phyloP scores from a whole-genome alignment of 2,329 filamentous ascomycete species.

The Colletotrichum tabaci region DNA sequence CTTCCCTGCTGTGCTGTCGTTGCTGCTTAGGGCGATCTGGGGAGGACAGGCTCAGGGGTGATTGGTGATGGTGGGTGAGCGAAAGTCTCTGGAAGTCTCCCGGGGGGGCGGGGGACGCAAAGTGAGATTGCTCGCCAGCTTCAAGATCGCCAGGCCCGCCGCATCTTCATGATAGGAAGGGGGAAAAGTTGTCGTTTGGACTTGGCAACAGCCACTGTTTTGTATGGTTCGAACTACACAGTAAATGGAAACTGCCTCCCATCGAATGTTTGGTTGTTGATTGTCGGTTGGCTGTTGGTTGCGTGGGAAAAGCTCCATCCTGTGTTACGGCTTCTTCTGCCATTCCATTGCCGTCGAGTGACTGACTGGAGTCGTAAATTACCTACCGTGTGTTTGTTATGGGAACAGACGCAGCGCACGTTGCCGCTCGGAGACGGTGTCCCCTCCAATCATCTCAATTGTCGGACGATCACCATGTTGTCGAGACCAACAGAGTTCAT shows the following conservation, averaged over 20 bases:
- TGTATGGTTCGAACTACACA: not conserved
- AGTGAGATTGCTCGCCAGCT: slow-evolving; percentile 12
- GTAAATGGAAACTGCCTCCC: not conserved
- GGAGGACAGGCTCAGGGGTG: slow-evolving; percentile 28
- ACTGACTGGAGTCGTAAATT: not conserved
- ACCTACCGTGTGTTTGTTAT: not conserved
- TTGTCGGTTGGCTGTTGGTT: not conserved
- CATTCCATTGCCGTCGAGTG: not conserved
- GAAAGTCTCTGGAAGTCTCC: not conserved
- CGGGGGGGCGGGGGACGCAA: no score
- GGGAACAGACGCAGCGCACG: slow-evolving; percentile 27
- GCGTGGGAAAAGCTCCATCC: not conserved
- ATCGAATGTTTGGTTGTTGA: not conserved
- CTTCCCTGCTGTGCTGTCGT: slow-evolving; percentile 15
- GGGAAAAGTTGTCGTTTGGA: not conserved
- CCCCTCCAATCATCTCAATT: slow-evolving; percentile 29
- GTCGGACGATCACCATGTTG: slow-evolving; percentile 31
- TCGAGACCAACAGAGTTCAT: slow-evolving; percentile 29
- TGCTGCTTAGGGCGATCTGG: slow-evolving; percentile 24
- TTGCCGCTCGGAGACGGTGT: slow-evolving; percentile 6
- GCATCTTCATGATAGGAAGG: not conserved
- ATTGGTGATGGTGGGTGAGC: not conserved
- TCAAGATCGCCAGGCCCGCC: slow-evolving; percentile 10
- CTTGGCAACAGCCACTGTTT: slow-evolving; percentile 7
- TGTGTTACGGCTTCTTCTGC: slow-evolving; percentile 1